Evolutionary conservation across 2,329 filamentous ascomycete species (phyloP).

Genomic region (Sporothrix sp.): DNA sequence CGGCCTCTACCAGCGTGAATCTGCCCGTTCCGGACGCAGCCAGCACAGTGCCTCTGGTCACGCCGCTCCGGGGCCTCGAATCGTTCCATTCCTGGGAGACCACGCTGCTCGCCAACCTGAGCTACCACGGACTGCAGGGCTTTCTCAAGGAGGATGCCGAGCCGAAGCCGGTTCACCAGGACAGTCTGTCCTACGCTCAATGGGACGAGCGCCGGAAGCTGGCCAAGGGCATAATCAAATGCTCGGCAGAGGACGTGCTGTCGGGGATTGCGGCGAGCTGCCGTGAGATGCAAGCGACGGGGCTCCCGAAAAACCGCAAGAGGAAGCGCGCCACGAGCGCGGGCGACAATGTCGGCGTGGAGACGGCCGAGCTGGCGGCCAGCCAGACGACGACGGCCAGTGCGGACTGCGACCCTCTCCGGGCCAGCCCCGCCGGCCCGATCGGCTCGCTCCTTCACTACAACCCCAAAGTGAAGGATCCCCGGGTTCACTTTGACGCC

Average conservation of each 20-base stretch:
- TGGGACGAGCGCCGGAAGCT: conserved; percentile 14
- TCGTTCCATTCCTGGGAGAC: conserved; percentile 13
- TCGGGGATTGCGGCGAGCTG: neutral
- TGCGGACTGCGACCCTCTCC: neutral
- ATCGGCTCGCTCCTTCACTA: neutral
- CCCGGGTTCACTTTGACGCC: conserved; percentile 11
- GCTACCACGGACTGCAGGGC: conserved; percentile 8
- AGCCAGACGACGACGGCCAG: neutral
- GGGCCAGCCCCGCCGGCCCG: neutral
- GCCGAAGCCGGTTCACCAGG: neutral
- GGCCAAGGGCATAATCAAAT: conserved; percentile 13
- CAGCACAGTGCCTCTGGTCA: neutral
- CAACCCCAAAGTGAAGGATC: conserved; percentile 7
- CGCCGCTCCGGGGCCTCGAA: conserved; percentile 5
- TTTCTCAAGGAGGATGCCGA: neutral
- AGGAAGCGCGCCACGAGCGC: neutral
- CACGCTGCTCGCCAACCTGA: conserved; percentile 7
- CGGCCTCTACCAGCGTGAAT: neutral
- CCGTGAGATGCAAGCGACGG: neutral
- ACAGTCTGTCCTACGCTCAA: conserved; percentile 6
- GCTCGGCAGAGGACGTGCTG: conserved; percentile 5
- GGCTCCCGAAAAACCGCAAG: neutral
- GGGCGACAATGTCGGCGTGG: neutral
- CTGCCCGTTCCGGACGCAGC: neutral
- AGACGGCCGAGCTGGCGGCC: neutral